Evolutionary conservation across 1,139 yeast species (phyloP), one percentile per base, ranked within the genome.

Genomic region (Saccharomyces uvarum): DNA sequence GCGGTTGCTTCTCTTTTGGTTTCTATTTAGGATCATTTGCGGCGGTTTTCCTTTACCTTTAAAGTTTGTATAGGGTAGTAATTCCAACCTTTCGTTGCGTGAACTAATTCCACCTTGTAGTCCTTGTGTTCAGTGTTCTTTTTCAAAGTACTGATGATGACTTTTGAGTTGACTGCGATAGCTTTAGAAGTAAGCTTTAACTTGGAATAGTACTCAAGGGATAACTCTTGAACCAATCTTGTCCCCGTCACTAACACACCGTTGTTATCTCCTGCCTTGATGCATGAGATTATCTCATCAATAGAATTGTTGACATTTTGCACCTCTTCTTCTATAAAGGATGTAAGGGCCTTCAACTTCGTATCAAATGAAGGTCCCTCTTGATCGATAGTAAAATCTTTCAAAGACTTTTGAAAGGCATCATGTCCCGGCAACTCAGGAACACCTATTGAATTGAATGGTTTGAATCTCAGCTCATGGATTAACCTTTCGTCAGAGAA

Each of bases 391-490:
- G 55, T 49, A 53, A 65, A 65, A 8, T 64, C 66, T 13, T 61
- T 47, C 5, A 67, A 33, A 1, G 64, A 59, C 4, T 61, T 53
- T 46, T 65, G 58, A 48, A 66, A 63, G 3, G 56, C 32, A 2
- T 70, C 67, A 63, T 72, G 84, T 0, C 74, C 67, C 2, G 93
- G 88, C 52, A 79, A 66, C 31, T 76, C 77, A 0, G 98, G 97
- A 4, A 84, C 84, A 0, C 96, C 97, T 16, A 91, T 86, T 0
- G 91, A 80, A 16, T 88, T 81, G 74, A 88, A 89, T 2, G 95
- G 84, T 66, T 89, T 90, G 79, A 90, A 80, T 60, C 97, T 78
- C 49, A 90, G 72, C 24, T 79, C 75, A 68, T 78, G 88, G n/a
- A 84, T 70, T 47, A 77, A 66, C 57, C 82, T 82, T 49, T 77